Base-by-base conservation (phyloP, 2,329 filamentous ascomycete genomes). In the Botrytis paeoniae region DNA sequence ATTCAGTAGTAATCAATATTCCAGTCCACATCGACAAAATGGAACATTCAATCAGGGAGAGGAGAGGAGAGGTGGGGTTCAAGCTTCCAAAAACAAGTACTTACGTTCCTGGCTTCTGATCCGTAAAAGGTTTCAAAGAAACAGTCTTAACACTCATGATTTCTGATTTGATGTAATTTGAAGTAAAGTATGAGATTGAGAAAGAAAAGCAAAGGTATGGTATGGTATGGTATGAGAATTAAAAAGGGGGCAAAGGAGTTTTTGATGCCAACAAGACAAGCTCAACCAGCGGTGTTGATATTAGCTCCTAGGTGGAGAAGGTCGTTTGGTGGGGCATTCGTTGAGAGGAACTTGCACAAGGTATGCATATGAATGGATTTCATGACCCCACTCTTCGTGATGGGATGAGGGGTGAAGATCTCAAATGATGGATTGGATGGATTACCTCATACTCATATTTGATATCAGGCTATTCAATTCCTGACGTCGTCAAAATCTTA, bases 41-140 rank as follows among this genome's bases (percentile, higher is more conserved):
- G 25, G 54, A 37, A 29, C 25, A 4, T 48, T 25, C 37, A 39
- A 29, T 12, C 25, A 14, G 18, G 45, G 6, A 45, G 10, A 54
- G 16, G 22, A n/a, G 61, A 51, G 25, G 25, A 22, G 41, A 25
- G 60, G 41, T 35, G 71, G 29, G 41, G 51, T 45, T 18, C 12
- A 75, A 70, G 76, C 76, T 75, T 75, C 75, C 75, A 76, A 14
- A 51, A 68, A 22, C 6, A 77, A 71, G 20, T 78, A 94, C 95
- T 85, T 90, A 98, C 95, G 95, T 98, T 89, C 95, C 95, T 77
- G 95, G 94, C 89, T 99, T 99, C 89, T 99, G 96, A 88, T 98
- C 96, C 77, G 92, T 88, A 84, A 96, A 98, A 74, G 95, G 89
- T 83, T 90, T 90, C 83, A 97, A 90, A 79, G 92, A 89, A 80